phyloP scores from a whole-genome alignment of 2,329 filamentous ascomycete species.

The Tolypocladium tundrense region DNA sequence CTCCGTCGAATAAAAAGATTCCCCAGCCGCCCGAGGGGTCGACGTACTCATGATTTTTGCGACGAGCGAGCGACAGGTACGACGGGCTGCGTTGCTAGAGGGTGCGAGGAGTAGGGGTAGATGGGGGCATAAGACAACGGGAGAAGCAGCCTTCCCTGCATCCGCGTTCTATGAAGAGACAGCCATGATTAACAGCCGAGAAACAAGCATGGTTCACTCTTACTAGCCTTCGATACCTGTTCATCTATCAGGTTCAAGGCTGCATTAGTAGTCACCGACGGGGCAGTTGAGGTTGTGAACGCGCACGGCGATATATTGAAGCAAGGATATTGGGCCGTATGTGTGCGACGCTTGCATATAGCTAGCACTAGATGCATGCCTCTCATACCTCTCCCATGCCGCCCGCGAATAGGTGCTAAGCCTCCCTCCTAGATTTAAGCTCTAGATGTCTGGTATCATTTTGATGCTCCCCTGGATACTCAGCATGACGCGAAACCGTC shows the following conservation, averaged over 20 bases:
- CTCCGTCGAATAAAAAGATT: constrained; percentile 85
- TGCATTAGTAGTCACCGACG: not conserved
- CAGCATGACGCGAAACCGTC: not conserved
- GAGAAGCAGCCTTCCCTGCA: not conserved
- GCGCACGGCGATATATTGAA: not conserved
- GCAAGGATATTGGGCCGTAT: not conserved
- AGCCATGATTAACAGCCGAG: not conserved
- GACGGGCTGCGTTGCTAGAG: not conserved
- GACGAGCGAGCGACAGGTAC: not conserved
- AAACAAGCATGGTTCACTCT: not conserved
- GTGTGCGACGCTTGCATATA: not conserved
- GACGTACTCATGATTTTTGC: constrained; percentile 23
- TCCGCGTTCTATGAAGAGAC: not conserved
- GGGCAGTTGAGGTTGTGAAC: not conserved
- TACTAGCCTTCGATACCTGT: not conserved
- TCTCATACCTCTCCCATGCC: not conserved
- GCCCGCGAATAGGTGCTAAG: not conserved
- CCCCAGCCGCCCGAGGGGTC: constrained; percentile 86
- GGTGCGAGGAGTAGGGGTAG: not conserved
- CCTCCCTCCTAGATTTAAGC: not conserved
- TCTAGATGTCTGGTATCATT: not conserved
- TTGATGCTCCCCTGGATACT: not conserved
- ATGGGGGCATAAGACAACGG: not conserved
- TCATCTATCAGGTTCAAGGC: not conserved
- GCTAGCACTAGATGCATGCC: not conserved